Base-by-base conservation (phyloP, 2,329 filamentous ascomycete species). In the Penicillium sp. region DNA sequence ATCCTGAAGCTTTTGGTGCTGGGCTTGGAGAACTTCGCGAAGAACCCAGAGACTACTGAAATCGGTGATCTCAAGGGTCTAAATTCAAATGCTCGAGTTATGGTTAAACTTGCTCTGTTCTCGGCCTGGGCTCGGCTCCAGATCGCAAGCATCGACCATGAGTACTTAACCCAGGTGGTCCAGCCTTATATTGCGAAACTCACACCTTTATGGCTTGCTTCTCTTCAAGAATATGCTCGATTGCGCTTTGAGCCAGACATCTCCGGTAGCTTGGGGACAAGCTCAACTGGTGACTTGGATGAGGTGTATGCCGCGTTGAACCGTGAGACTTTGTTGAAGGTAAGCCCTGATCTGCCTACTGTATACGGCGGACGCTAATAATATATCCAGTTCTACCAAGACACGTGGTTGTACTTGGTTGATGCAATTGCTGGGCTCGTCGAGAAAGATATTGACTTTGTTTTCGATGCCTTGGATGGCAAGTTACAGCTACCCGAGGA, bases 91-190 rank as follows among this genome's bases (percentile, higher is more conserved):
- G 93, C 94, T 0, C 90, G 95, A 69, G 91, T 97, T 46, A 99
- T 99, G 94, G 91, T 99, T 53, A 96, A 96, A 74, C 94, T 97
- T 84, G 88, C 94, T 0, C 88, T 99, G 2, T 96, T 96, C 73
- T 94, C 93, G 1, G 94, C 93, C 1, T 99, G 94, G 94, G 95
- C 94, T 4, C 91, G 97, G 70, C 81, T 99, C 31, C 94, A 99
- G 74, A 92, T 99, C 59, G 91, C 94, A 26, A 97, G 93, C 74
- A 86, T 86, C 5, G 93, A 97, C 69, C 93, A 97, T 65, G 86
- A 85, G 49, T 97, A 99, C 68, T 80, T 99, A 16, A 83, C 90
- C 17, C 87, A 94, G 60, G 92, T 99, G 11, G 80, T 99, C 50
- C 90, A 89, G 66, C 92, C 94, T 41, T 91, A 97, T 68, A 90